Conservation (phyloP, 306 rosid genomes). For the Begonia loranthoides region DNA sequence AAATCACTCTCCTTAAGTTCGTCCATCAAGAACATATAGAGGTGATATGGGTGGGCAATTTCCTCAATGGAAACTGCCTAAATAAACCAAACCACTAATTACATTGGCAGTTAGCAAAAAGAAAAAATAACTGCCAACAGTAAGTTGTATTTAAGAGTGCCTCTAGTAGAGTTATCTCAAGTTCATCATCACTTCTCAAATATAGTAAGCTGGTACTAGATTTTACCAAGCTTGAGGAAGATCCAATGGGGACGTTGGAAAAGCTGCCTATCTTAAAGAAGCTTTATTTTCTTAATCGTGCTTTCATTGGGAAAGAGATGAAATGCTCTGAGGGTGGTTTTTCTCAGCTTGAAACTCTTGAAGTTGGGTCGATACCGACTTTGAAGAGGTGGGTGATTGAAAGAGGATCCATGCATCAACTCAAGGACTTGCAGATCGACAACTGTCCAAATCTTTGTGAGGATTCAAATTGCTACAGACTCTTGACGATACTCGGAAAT, state of each 20-base stretch:
- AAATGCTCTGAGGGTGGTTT: constrained; percentile 1
- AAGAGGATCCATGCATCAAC: too few relatives aligned
- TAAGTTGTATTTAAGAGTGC: background rate
- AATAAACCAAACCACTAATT: too few relatives aligned
- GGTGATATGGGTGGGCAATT: too few relatives aligned
- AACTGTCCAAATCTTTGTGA: too few relatives aligned
- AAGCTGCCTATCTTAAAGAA: background rate
- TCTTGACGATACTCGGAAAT: too few relatives aligned
- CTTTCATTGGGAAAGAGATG: background rate
- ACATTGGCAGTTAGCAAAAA: too few relatives aligned
- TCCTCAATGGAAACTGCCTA: too few relatives aligned
- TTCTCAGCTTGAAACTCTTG: constrained; percentile 7
- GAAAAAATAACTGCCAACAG: too few relatives aligned
- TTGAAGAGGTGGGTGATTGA: background rate
- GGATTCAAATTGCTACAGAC: too few relatives aligned
- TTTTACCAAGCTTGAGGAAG: background rate
- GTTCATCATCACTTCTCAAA: background rate
- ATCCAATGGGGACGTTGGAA: background rate
- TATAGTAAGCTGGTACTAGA: background rate
- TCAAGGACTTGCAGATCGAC: too few relatives aligned
- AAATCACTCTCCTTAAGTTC: too few relatives aligned
- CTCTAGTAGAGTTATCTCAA: background rate
- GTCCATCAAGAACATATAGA: too few relatives aligned
- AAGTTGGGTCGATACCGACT: background rate
- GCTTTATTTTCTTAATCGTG: background rate